Base-by-base conservation (phyloP, 345 rosid species). In the Cardamine occulta region DNA sequence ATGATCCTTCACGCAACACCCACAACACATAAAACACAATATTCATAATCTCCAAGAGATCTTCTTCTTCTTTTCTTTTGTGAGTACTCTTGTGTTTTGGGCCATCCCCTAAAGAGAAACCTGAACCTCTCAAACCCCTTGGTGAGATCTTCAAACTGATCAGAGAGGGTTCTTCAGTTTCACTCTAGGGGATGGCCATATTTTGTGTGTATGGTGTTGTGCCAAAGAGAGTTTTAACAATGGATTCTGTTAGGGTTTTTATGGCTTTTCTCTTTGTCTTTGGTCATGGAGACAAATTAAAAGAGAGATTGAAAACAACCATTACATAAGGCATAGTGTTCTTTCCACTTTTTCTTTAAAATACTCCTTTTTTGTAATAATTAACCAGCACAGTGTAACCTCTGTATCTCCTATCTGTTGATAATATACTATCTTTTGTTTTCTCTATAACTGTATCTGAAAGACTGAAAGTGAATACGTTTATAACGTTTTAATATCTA, bases 221-320 rank as follows among this genome's bases (percentile, higher is more conserved):
- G 78, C 70, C 73, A 72, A 78, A 73, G 81, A 61, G 81, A 61
- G 60, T 78, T 78, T 73, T 35, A 73, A 73, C 65, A 66, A 58
- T 66, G 78, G 74, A 67, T 17, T 66, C 3, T 60, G 13, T 53
- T 66, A 62, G 68, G 51, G 74, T 73, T 73, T 66, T 73, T 42
- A 73, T 78, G 69, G 53, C 7, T 66, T 32, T 59, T 78, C 64
- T 73, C 77, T 72, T 52, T 78, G 81, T 67, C 65, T 78, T 67
- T 78, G 74, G 74, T 78, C 74, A 24, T 78, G 74, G 65, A 73
- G 78, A 73, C 78, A 78, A 17, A 53, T 73, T 51, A 52, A 73
- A 61, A 21, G 65, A 52, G 69, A 59, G 28, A 12, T 13, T 66
- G 81, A 72, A 67, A 60, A 52, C 65, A 52, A 17, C 59, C 73